A percentile compares a stretch with the other conserved stretches of the same genome.
phyloP scores from a whole-genome alignment of 768 basidiomycete genomes.

The Calocera cornea region DNA sequence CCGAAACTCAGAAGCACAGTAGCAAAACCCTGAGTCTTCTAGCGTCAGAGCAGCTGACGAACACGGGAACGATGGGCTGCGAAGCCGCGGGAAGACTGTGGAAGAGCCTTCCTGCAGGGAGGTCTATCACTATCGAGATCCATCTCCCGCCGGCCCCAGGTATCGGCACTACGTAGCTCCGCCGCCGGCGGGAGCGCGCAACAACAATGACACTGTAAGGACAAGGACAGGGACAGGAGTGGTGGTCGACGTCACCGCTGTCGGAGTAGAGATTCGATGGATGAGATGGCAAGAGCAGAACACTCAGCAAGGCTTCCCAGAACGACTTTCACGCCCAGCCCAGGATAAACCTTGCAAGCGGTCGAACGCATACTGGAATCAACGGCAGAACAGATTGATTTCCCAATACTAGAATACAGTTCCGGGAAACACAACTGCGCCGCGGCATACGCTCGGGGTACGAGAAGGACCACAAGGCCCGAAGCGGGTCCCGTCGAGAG shows the following conservation, averaged over 20 bases:
- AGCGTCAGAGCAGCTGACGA: background rate
- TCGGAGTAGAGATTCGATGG: background rate
- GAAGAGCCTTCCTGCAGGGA: background rate
- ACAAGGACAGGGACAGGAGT: background rate
- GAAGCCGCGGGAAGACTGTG: background rate
- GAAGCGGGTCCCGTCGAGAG: conserved; percentile 9
- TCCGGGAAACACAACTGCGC: background rate
- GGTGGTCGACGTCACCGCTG: background rate
- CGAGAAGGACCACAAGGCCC: background rate
- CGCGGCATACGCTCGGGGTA: background rate
- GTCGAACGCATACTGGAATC: background rate
- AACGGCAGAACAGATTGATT: conserved; percentile 4
- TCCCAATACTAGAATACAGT: background rate
- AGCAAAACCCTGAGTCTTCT: background rate
- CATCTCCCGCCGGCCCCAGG: background rate
- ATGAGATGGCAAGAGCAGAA: background rate
- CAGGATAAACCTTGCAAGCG: background rate
- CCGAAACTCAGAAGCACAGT: background rate
- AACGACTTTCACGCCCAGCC: background rate
- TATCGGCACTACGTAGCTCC: background rate
- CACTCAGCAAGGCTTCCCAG: background rate
- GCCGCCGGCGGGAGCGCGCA: background rate
- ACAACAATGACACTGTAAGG: background rate
- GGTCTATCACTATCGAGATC: conserved; percentile 2
- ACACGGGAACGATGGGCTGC: no score